phyloP scores from a whole-genome alignment of 202 grass and related monocot species.

The Zoysia matrella region DNA sequence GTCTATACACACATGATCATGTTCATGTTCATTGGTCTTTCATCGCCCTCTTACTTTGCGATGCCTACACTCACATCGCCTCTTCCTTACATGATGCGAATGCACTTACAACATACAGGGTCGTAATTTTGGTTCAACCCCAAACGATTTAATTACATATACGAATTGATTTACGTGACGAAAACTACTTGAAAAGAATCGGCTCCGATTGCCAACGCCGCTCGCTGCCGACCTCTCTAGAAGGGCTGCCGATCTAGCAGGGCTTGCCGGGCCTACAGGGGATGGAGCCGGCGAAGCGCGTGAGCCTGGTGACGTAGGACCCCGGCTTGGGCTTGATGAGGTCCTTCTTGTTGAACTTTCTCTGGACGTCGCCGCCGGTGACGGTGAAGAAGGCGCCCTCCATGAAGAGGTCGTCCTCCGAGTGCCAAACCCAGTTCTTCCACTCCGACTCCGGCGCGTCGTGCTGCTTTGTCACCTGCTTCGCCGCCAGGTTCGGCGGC shows the following conservation, averaged over 20 bases:
- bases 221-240: not conserved
- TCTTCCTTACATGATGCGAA: conserved; percentile 1
- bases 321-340: conserved; percentile 63
- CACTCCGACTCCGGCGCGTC: conserved; percentile 53
- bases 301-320: conserved; percentile 66
- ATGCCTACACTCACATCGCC: not conserved
- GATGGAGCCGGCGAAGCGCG: conserved; percentile 59
- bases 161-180: conserved; percentile 4
- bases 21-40: not conserved
- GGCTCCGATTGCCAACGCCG: not conserved
- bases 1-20: not conserved
- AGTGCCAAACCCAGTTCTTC: conserved; percentile 84
- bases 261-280: conserved; percentile 56
- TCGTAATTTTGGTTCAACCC: conserved; percentile 17
- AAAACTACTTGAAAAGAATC: conserved; percentile 1
- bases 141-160: conserved; percentile 20
- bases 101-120: conserved; percentile 13
- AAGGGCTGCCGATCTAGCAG: conserved; percentile 4
- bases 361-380: conserved; percentile 46
- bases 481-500: conserved; percentile 67
- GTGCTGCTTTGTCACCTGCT: conserved; percentile 70
- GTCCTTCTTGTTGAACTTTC: conserved; percentile 48
- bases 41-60: not conserved
- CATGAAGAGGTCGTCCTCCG: conserved; percentile 70
- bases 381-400: conserved; percentile 67